phyloP scores from a whole-genome alignment of 2,329 filamentous ascomycete genomes.

The Trichoderma hamatum region DNA sequence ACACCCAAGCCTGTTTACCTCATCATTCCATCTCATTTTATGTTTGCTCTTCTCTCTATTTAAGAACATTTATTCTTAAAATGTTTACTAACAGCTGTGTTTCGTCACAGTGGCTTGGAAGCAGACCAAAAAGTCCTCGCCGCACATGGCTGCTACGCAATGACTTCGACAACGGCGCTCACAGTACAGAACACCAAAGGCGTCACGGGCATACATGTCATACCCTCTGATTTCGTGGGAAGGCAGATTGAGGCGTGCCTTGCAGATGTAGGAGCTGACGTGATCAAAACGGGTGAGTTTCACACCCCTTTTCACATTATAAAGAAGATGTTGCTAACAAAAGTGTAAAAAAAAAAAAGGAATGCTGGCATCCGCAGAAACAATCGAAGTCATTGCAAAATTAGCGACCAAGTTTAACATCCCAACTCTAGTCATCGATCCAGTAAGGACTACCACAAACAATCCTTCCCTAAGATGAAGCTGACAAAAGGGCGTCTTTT shows the following conservation, averaged over 20 bases:
- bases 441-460: constrained; percentile 36
- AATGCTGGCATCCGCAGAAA: constrained; percentile 45
- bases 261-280: constrained; percentile 82
- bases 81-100: neutral
- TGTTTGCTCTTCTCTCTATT: neutral
- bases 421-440: constrained; percentile 43
- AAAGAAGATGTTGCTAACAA: neutral
- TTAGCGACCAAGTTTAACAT: constrained; percentile 39
- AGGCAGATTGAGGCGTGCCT: constrained; percentile 86
- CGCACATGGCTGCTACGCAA: constrained; percentile 90
- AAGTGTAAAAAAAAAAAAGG: constrained; percentile 35
- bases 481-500: neutral
- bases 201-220: constrained; percentile 77
- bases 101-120: constrained; percentile 73
- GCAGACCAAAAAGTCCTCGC: constrained; percentile 95
- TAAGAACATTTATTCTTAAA: neutral
- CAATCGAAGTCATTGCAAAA: constrained; percentile 42
- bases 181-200: constrained; percentile 95
- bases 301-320: neutral
- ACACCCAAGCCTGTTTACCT: neutral
- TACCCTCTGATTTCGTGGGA: constrained; percentile 76
- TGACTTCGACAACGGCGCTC: constrained; percentile 92
- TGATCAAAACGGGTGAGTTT: constrained; percentile 81
- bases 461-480: neutral
- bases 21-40: neutral